These are phyloP conservation scores for Fusarium compactum DNA, from an alignment of 2,329 filamentous ascomycete genomes.

Conservation along the genomic window DNA sequence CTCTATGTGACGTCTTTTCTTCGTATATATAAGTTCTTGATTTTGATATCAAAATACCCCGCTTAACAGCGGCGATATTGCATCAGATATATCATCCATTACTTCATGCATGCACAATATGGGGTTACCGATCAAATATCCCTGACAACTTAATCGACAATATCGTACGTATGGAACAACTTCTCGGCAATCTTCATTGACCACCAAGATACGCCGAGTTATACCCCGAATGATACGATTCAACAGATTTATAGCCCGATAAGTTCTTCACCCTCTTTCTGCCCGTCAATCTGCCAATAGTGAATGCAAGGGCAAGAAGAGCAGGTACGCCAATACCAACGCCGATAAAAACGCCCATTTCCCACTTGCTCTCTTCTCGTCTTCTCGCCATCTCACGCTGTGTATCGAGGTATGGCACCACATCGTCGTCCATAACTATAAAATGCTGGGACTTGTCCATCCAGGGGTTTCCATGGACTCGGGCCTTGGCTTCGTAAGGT, in stretches of 20 bases:
- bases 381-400: constrained; percentile 1
- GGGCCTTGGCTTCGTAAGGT: constrained; percentile 14
- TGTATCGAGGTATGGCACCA: constrained; percentile 19
- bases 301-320: constrained; percentile 15
- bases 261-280: constrained; percentile 17
- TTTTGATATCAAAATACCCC: background rate
- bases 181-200: constrained; percentile 7
- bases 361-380: constrained; percentile 11
- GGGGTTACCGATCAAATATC: constrained; percentile 19
- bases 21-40: background rate
- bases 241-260: constrained; percentile 28
- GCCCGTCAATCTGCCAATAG: constrained; percentile 2
- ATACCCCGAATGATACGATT: constrained; percentile 26
- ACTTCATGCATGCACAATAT: constrained; percentile 7
- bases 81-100: constrained; percentile 1
- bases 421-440: constrained; percentile 23
- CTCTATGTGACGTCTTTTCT: background rate
- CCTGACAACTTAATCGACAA: constrained; percentile 14
- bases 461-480: constrained; percentile 16
- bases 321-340: constrained; percentile 22
- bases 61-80: constrained; percentile 3
- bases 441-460: constrained; percentile 35
- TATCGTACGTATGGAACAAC: constrained; percentile 15
- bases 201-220: constrained; percentile 25
- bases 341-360: constrained; percentile 21